Base-by-base conservation (phyloP, 108 stramenopile genomes). In the Mediolabrus comicus region DNA sequence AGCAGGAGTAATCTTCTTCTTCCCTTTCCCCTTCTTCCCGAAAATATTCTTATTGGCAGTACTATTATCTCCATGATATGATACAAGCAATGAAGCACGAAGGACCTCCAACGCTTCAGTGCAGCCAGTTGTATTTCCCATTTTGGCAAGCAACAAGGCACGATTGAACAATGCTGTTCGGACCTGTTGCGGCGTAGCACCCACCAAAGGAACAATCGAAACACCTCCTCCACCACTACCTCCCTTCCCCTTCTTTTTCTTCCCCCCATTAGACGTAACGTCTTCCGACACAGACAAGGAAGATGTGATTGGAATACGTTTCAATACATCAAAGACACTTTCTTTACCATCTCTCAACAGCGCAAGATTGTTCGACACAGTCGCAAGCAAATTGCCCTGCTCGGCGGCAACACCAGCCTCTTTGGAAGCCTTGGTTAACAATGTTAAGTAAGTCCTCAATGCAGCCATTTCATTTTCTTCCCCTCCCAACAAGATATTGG, bases 121-220 rank as follows among this genome's bases (percentile, higher is more conserved):
- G 32, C 80, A 81, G 22, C 72, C 75, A 32, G 41, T 54, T 16
- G 35, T 69, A 55, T 77, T 77, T 12, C 80, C 80, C 80, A 77
- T 72, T 49, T 73, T 72, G 27, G 76, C 75, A 30, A 66, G 62
- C 52, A 77, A 55, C 12, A 82, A 28, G 0, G 81, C 71, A 26
- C 77, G 71, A 65, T 82, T 82, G 53, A 62, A 78, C 30, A 82
- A 25, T 1, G 72, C 74, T 16, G 67, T 58, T 13, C 81, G 60
- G 27, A 74, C 74, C 71, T 82, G 81, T 33, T 77, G 76, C 27
- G 81, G 81, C 4, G 81, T 78, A 2, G 78, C 71, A 10, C 71
- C 78, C 13, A 69, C 71, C 59, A 79, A 53, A 59, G 71, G 78
- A n/a, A 77, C 68, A 22, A 8, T 49, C 2, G 46, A 49, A 49